Conservation (phyloP, 208 protist genomes). For the Willaertia magna region DNA sequence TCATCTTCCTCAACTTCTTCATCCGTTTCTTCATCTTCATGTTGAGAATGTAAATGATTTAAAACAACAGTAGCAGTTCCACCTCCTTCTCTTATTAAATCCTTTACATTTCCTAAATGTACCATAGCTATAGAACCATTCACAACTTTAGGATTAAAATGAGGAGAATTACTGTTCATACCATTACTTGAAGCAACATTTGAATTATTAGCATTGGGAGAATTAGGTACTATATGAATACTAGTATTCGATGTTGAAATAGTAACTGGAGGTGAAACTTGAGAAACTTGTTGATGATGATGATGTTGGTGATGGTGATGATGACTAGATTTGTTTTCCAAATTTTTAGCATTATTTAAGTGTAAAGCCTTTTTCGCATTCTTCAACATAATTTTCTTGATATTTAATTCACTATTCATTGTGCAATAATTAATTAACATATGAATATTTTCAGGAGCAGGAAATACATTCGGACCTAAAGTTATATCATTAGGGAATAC, state of each 20-base stretch:
- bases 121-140: neutral
- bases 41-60: neutral
- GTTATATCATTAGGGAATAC: neutral
- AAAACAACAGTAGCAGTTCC: neutral
- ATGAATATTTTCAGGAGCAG: neutral
- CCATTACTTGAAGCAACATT: too few species aligned
- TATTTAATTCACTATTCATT: neutral
- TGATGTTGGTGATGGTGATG: neutral
- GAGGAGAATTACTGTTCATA: too few species aligned
- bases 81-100: neutral
- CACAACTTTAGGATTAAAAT: too few species aligned
- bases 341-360: too few species aligned
- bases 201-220: neutral
- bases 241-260: neutral
- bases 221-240: too few species aligned
- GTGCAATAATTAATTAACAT: neutral
- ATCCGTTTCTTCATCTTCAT: neutral
- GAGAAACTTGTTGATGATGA: neutral
- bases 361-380: conserved; percentile 2
- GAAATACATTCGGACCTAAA: neutral
- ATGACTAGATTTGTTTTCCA: too few species aligned
- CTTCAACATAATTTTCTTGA: conserved; percentile 1
- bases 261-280: neutral
- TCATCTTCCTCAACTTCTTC: neutral
- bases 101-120: neutral